Base-by-base conservation (phyloP, 2,329 filamentous ascomycete species). In the Paecilomyces fulvus region DNA sequence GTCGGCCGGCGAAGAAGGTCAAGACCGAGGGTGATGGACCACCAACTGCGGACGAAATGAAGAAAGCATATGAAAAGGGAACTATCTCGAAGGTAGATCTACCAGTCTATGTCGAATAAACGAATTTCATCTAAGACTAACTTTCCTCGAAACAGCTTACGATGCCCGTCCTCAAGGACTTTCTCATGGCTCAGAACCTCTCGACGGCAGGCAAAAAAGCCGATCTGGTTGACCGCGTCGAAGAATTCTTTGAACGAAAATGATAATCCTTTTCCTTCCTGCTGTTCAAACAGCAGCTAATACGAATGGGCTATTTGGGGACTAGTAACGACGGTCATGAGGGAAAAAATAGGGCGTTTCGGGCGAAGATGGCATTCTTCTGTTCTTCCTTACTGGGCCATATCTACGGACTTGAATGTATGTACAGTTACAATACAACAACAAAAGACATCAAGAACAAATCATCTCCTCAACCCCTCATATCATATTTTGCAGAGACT, bases 191-290 rank as follows among this genome's bases (percentile, higher is more conserved):
- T 3, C 76, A 78, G 56, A 73, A 74, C 49, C 66, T 79, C 14
- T 65, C 72, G 28, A 63, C 66, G 9, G 64, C 69, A 21, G 77
- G 78, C 1, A 80, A 78, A 62, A 81, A 81, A 60, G 75, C 72
- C 5, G 78, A 80, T 56, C 67, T 81, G 30, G 67, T 81, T n/a
- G 77, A 80, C 43, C 69, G 73, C 37, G 72, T 80, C 30, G 77
- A 80, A 58, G 72, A 73, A 55, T 74, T 70, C 59, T 76, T 79
- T 55, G 77, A 80, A 60, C 63, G 65, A 51, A 78, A 77, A 58
- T 73, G 55, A 65, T 53, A 28, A 30, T 48, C 10, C 12, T 14
- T 31, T 31, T 31, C 10, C 30, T 31, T 12, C 7, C 3, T 12
- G 10, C 12, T 31, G 10, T 14, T 31, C 2, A 11, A 11, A 31